A percentile compares a stretch with the other conserved stretches of the same genome.
Evolutionary conservation across 192 early-diverging fungal genomes (phyloP).

Genomic region (Borealophlyctis nickersoniae): DNA sequence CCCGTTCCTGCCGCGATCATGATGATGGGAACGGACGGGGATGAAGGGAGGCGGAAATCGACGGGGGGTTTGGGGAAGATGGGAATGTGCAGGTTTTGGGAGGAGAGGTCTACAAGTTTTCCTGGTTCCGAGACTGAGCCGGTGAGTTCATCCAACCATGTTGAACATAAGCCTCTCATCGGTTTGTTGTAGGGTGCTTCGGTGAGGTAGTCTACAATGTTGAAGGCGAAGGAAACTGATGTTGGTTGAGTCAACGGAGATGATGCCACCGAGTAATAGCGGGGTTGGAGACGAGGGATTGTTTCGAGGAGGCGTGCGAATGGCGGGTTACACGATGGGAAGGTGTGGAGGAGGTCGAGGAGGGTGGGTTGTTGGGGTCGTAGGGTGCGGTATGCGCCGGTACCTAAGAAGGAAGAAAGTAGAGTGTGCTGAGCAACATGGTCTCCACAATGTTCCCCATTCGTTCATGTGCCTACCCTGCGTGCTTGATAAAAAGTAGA

Average conservation of each 20-base stretch:
- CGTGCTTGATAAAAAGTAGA: slow-evolving; percentile 77
- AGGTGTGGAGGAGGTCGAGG: slow-evolving; percentile 75
- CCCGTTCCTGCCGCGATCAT: slow-evolving; percentile 94
- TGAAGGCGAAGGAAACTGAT: slow-evolving; percentile 77
- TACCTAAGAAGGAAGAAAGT: slow-evolving; percentile 36
- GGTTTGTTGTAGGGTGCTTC: slow-evolving; percentile 35
- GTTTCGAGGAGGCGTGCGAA: slow-evolving; percentile 70
- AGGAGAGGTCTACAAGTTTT: not conserved
- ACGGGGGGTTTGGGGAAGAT: slow-evolving; percentile 36
- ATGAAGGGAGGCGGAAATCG: slow-evolving; percentile 64
- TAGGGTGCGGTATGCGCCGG: slow-evolving; percentile 61
- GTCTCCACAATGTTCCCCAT: too few relatives aligned
- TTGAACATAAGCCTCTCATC: slow-evolving; percentile 64
- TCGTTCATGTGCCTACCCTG: slow-evolving; percentile 63
- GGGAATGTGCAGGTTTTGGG: slow-evolving; percentile 16
- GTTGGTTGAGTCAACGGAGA: slow-evolving; percentile 56
- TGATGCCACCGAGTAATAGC: slow-evolving; percentile 83
- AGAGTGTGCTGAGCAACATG: not conserved
- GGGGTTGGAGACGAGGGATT: slow-evolving; percentile 74
- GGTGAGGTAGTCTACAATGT: slow-evolving; percentile 63
- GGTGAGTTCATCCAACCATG: slow-evolving; percentile 74
- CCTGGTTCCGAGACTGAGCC: slow-evolving; percentile 21
- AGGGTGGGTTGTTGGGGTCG: slow-evolving; percentile 68
- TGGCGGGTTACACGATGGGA: slow-evolving; percentile 73
- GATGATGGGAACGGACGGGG: slow-evolving; percentile 61